phyloP scores from a whole-genome alignment of 306 rosid species.

The Elaeagnus macrophylla region DNA sequence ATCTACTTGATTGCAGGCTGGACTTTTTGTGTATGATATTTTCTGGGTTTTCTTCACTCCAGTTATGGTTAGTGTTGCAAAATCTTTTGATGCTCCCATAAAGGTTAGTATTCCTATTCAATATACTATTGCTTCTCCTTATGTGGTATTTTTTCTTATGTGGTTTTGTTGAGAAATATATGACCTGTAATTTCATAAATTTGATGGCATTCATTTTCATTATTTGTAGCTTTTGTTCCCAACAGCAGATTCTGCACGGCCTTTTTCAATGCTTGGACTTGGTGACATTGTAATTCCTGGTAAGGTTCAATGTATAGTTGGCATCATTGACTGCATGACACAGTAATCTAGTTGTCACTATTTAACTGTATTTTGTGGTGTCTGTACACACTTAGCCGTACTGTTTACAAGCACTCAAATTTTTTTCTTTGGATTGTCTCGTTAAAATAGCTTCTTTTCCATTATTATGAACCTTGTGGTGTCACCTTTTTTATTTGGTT shows the following conservation, averaged over 20 bases:
- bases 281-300: conserved; percentile 99
- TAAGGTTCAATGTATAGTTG: conserved; percentile 28
- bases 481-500: too few species aligned
- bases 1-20: conserved; percentile 50
- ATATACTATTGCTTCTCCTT: too few species aligned
- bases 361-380: too few species aligned
- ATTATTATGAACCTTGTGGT: too few species aligned
- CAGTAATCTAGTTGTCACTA: too few species aligned
- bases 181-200: not conserved
- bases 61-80: conserved; percentile 99
- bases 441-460: too few species aligned
- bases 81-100: conserved; percentile 98
- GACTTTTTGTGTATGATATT: conserved; percentile 91
- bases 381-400: too few species aligned
- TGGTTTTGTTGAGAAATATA: not conserved
- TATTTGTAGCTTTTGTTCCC: conserved; percentile 85
- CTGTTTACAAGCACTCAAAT: too few species aligned
- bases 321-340: not conserved
- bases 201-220: conserved; percentile 14
- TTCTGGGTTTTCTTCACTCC: conserved; percentile 99
- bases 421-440: too few species aligned
- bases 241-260: conserved; percentile 72
- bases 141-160: not conserved
- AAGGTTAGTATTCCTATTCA: conserved; percentile 47
- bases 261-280: conserved; percentile 99